Conservation (phyloP, 768 basidiomycete genomes). For the Clavulina sp. region DNA sequence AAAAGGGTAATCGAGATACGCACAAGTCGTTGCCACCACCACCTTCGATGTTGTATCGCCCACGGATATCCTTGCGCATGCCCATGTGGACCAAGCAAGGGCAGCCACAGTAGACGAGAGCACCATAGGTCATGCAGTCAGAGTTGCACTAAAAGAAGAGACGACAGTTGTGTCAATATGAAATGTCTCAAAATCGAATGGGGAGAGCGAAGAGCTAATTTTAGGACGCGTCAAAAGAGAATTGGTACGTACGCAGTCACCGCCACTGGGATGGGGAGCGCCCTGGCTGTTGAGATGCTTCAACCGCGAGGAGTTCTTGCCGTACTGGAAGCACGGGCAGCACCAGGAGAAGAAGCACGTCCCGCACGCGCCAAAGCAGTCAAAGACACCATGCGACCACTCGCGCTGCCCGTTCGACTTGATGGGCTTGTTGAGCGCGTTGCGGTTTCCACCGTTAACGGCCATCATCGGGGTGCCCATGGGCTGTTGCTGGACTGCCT, state of each 20-base stretch:
- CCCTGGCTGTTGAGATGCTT: conserved; percentile 24
- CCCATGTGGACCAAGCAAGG: background rate
- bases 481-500: too few species aligned
- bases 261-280: conserved; percentile 23
- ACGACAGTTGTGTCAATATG: too few species aligned
- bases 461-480: conserved; percentile 9
- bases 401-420: conserved; percentile 18
- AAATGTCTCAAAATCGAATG: too few species aligned
- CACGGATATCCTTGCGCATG: background rate
- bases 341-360: conserved; percentile 23
- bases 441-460: conserved; percentile 15
- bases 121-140: background rate
- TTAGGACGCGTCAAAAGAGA: too few species aligned
- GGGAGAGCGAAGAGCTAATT: too few species aligned
- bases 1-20: background rate
- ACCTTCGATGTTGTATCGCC: conserved; percentile 1
- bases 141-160: background rate
- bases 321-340: conserved; percentile 28
- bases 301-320: conserved; percentile 25
- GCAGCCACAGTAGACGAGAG: conserved; percentile 11
- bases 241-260: conserved; percentile 12
- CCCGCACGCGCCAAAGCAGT: conserved; percentile 14
- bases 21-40: background rate
- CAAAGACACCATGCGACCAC: conserved; percentile 18
- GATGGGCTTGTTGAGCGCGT: conserved; percentile 15